Conservation (phyloP, 345 rosid species). For the Aurinia saxatilis region DNA sequence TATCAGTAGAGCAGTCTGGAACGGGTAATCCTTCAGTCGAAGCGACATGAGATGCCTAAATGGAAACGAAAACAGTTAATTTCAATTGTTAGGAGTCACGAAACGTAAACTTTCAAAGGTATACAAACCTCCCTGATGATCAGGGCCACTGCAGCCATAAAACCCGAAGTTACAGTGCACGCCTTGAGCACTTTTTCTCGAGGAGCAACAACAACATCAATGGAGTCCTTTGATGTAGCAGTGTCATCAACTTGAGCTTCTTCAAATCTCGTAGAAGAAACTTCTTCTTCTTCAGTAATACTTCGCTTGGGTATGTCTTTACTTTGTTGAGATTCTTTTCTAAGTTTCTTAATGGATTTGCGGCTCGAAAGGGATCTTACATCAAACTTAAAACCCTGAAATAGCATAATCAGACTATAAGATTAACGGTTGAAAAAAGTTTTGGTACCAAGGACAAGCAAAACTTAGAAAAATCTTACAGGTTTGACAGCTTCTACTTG, state of each 20-base stretch:
- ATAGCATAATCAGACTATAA: neutral
- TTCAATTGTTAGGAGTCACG: neutral
- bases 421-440: neutral
- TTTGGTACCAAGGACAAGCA: neutral
- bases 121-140: slow-evolving; percentile 57
- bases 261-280: slow-evolving; percentile 23
- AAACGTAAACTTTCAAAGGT: neutral
- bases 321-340: slow-evolving; percentile 20
- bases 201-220: slow-evolving; percentile 32
- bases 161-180: slow-evolving; percentile 64
- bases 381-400: slow-evolving; percentile 29
- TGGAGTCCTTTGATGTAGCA: slow-evolving; percentile 13
- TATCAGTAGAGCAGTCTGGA: slow-evolving; percentile 53
- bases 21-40: slow-evolving; percentile 62
- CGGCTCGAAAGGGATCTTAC: slow-evolving; percentile 32
- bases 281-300: slow-evolving; percentile 22
- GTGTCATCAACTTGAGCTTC: slow-evolving; percentile 18
- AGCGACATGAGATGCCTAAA: slow-evolving; percentile 75
- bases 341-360: slow-evolving; percentile 44
- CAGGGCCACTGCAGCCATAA: slow-evolving; percentile 56
- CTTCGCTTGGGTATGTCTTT: slow-evolving; percentile 15
- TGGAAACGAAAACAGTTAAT: neutral
- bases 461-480: slow-evolving; percentile 27
- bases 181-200: slow-evolving; percentile 74
- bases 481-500: neutral